Percentiles rank a stretch among this genome's conserved stretches.
Conservation (phyloP, 768 basidiomycete species). For the Tricholoma saponaceum region DNA sequence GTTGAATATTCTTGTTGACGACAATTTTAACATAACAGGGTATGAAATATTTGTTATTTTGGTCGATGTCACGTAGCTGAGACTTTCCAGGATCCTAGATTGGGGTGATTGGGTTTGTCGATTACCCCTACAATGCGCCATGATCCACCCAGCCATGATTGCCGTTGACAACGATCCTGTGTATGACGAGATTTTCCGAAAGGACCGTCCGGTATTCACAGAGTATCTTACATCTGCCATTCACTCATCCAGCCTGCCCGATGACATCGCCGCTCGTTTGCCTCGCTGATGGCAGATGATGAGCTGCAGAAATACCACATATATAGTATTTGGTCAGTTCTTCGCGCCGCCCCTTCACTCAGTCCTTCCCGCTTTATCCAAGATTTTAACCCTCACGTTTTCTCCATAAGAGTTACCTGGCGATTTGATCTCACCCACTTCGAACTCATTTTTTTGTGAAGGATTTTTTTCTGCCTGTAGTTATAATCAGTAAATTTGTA, state of each 20-base stretch:
- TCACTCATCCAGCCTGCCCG: constrained; percentile 3
- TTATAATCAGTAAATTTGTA: too few relatives aligned
- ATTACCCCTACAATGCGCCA: constrained; percentile 5
- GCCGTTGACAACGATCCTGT: constrained; percentile 1
- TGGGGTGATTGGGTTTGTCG: constrained; percentile 8
- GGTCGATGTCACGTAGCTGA: neutral
- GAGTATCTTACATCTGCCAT: constrained; percentile 7
- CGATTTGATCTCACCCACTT: too few relatives aligned
- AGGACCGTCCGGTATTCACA: constrained; percentile 7
- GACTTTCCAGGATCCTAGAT: constrained; percentile 6
- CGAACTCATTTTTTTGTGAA: too few relatives aligned
- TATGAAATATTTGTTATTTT: constrained; percentile 2
- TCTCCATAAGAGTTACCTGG: too few relatives aligned
- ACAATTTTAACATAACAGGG: constrained; percentile 6
- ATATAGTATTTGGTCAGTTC: too few relatives aligned
- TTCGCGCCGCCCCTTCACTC: too few relatives aligned
- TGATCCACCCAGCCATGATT: constrained; percentile 4
- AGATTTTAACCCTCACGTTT: too few relatives aligned
- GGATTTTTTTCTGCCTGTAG: too few relatives aligned
- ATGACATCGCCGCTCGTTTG: constrained; percentile 5
- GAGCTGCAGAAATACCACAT: too few relatives aligned
- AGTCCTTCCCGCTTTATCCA: too few relatives aligned
- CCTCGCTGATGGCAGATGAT: constrained; percentile 7
- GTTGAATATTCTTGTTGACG: constrained; percentile 3
- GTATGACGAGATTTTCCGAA: constrained; percentile 5